phyloP scores from a whole-genome alignment of 2,329 filamentous ascomycete species.

The Fusarium protoensiforme region DNA sequence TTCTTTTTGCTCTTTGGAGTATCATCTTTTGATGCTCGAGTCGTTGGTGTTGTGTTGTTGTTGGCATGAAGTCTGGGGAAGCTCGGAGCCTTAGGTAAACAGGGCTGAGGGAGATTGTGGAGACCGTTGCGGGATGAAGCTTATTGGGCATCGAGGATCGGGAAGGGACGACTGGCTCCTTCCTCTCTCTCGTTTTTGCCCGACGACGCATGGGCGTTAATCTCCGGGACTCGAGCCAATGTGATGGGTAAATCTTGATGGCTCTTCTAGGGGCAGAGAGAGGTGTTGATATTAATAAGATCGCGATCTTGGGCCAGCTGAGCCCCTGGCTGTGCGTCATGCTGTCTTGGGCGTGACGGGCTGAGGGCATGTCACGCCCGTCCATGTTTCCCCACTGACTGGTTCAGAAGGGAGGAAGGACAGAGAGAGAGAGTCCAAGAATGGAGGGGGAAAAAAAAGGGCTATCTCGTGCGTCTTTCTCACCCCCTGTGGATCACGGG shows the following conservation, averaged over 20 bases:
- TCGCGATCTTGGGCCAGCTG: constrained; percentile 31
- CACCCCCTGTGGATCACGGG: neutral
- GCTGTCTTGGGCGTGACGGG: constrained; percentile 21
- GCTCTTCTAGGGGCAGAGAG: neutral
- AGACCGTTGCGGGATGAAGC: neutral
- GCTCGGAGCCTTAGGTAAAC: constrained; percentile 14
- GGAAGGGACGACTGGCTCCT: neutral
- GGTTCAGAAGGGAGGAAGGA: neutral
- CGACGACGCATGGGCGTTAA: constrained; percentile 12
- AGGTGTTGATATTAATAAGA: constrained; percentile 10
- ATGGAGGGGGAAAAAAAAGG: neutral
- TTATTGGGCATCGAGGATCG: neutral
- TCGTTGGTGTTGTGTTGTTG: neutral
- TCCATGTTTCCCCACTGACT: constrained; percentile 3
- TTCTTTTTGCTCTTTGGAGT: neutral
- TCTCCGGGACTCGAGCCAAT: neutral
- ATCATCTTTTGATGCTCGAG: neutral
- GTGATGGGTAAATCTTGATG: neutral
- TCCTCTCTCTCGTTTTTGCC: neutral
- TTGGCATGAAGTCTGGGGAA: constrained; percentile 14
- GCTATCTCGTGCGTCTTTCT: neutral
- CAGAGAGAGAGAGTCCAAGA: neutral
- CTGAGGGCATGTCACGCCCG: constrained; percentile 21
- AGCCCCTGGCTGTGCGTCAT: constrained; percentile 24
- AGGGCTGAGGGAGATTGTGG: constrained; percentile 14